Base-by-base conservation (phyloP, 2,329 filamentous ascomycete species). In the Plenodomus tracheiphilus region DNA sequence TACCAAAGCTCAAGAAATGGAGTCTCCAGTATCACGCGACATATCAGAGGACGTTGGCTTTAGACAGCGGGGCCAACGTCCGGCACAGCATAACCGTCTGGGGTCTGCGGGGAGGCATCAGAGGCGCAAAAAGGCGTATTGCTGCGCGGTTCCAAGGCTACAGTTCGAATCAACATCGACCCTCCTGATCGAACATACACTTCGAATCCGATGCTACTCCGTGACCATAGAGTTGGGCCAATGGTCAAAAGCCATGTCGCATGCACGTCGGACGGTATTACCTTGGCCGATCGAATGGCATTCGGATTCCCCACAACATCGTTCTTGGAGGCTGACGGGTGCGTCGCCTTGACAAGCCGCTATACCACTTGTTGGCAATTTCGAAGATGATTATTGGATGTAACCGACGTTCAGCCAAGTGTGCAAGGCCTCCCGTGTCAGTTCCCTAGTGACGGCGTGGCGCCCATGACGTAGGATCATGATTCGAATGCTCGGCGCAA, bases 391-490 rank as follows among this genome's bases (percentile, higher is more conserved):
- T 37, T 16, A 20, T 55, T 63, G 60, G 58, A 42, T 55, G 42
- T 51, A 43, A 54, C 45, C 41, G 39, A 43, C 30, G 16, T 36
- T 20, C 46, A 45, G 58, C 58, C 56, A 62, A 58, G 56, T 20
- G 46, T 36, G 22, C 32, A 48, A 47, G 50, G 45, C 42, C 39
- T 25, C 30, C 34, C 38, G 30, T 45, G 43, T 39, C 43, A 43
- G 35, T 55, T 46, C 47, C 43, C 28, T 21, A 37, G 49, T 56
- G 58, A 56, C 43, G 51, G 56, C 45, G 58, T 56, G 60, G 60
- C 53, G 54, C 40, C 45, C 43, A 62, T 62, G 60, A 63, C 60
- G 60, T 63, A 59, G 8, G 13, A 39, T 41, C 40, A 44, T 38
- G 48, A 52, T 39, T 36, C 44, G 21, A 52, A 45, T 45, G 51